Percentiles rank a stretch among this genome's conserved stretches.
Conservation (phyloP, 1,139 yeast species). For the Hyphopichia buzzinii region DNA sequence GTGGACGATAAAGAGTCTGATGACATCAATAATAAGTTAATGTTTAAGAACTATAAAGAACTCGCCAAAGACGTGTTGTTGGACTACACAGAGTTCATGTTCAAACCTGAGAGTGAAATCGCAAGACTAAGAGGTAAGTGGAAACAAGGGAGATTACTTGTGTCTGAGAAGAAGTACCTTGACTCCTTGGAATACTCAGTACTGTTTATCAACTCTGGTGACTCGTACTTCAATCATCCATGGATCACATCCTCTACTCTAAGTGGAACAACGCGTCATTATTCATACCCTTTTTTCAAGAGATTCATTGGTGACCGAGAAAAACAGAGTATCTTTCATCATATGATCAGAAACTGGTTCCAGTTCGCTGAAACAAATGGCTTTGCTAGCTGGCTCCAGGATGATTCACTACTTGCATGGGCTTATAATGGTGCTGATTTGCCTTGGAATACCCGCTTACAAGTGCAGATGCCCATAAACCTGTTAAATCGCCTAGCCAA, state of each 20-base stretch:
- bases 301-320: slow-evolving; percentile 38
- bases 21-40: slow-evolving; percentile 4
- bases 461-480: slow-evolving; percentile 64
- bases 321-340: slow-evolving; percentile 47
- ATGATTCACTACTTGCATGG: slow-evolving; percentile 70
- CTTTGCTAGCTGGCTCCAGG: slow-evolving; percentile 60
- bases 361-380: slow-evolving; percentile 53
- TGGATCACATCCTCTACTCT: slow-evolving; percentile 39
- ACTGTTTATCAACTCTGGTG: slow-evolving; percentile 24
- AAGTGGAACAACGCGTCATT: slow-evolving; percentile 43
- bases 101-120: slow-evolving; percentile 32
- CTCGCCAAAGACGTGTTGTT: slow-evolving; percentile 16
- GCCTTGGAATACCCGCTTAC: slow-evolving; percentile 74
- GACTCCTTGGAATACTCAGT: slow-evolving; percentile 27
- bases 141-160: slow-evolving; percentile 12
- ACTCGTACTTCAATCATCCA: slow-evolving; percentile 43
- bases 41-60: slow-evolving; percentile 8
- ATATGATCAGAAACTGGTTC: slow-evolving; percentile 56
- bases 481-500: slow-evolving; percentile 54
- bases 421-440: slow-evolving; percentile 62
- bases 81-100: slow-evolving; percentile 29
- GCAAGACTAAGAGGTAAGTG: slow-evolving; percentile 20
- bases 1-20: background rate
- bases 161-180: slow-evolving; percentile 23
- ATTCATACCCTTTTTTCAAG: slow-evolving; percentile 46